Percentiles rank a stretch among this genome's conserved stretches.
phyloP scores from a whole-genome alignment of 2,329 filamentous ascomycete species.

The Ascochyta fabae region DNA sequence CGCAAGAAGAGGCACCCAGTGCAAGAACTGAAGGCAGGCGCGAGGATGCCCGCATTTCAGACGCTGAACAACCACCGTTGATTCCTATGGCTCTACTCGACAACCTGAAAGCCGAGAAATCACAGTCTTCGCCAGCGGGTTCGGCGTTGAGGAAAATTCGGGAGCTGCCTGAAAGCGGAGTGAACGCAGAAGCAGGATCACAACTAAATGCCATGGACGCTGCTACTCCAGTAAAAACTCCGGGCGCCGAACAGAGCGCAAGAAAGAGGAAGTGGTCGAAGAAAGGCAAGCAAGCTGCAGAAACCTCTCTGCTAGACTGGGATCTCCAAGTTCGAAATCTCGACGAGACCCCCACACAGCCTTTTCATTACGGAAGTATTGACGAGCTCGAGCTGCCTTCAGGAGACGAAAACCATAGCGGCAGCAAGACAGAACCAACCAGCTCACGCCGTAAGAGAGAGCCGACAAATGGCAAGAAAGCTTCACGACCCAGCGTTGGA shows the following conservation, averaged over 20 bases:
- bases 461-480: neutral
- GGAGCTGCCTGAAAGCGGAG: neutral
- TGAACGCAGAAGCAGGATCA: neutral
- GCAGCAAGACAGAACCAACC: neutral
- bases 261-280: neutral
- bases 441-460: neutral
- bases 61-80: neutral
- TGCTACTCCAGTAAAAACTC: neutral
- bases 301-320: neutral
- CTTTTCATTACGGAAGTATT: neutral
- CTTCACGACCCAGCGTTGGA: slow-evolving; percentile 4
- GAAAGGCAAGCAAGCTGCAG: neutral
- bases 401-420: neutral
- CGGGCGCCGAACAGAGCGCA: neutral
- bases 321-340: neutral
- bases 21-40: neutral
- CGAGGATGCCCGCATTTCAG: neutral
- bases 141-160: no score
- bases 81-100: neutral
- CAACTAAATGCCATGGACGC: neutral
- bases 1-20: neutral
- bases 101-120: slow-evolving; percentile 1
- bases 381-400: neutral
- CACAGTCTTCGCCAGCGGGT: neutral
- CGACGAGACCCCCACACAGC: neutral